These are phyloP conservation scores for Geotrichum reessii DNA, from an alignment of 1,139 yeast genomes.

Conservation along the genomic window DNA sequence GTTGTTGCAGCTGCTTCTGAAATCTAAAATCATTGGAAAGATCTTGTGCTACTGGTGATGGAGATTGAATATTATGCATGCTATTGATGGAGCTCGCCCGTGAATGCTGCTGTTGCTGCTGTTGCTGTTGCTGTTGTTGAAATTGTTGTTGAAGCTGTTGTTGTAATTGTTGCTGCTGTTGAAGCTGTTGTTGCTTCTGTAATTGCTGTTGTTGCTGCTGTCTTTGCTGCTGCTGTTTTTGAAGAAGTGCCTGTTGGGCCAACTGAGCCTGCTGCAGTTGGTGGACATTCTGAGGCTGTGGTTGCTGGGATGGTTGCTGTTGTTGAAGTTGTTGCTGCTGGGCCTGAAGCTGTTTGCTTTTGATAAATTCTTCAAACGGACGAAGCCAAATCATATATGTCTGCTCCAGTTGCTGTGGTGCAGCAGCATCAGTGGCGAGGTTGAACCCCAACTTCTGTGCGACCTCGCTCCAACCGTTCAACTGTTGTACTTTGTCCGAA, in stretches of 20 bases:
- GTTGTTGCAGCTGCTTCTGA: constrained; percentile 11
- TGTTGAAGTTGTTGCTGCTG: constrained; percentile 21
- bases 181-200: neutral
- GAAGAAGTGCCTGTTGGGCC: neutral
- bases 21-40: constrained; percentile 4
- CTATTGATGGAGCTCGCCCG: constrained; percentile 2
- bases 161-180: neutral
- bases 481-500: constrained; percentile 49
- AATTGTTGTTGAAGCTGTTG: neutral
- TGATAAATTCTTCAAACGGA: constrained; percentile 71
- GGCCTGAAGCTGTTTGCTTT: constrained; percentile 24
- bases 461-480: constrained; percentile 42
- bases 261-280: neutral
- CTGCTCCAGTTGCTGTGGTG: constrained; percentile 53
- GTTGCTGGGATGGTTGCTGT: constrained; percentile 23
- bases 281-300: constrained; percentile 12
- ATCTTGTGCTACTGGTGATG: constrained; percentile 7
- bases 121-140: neutral
- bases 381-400: constrained; percentile 54
- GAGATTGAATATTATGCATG: neutral
- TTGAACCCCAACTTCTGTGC: constrained; percentile 41
- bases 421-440: constrained; percentile 35
- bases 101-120: neutral
- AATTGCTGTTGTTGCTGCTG: neutral
- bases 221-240: neutral